Evolutionary conservation across 306 rosid species (phyloP).

Genomic region (Sindora glabra): DNA sequence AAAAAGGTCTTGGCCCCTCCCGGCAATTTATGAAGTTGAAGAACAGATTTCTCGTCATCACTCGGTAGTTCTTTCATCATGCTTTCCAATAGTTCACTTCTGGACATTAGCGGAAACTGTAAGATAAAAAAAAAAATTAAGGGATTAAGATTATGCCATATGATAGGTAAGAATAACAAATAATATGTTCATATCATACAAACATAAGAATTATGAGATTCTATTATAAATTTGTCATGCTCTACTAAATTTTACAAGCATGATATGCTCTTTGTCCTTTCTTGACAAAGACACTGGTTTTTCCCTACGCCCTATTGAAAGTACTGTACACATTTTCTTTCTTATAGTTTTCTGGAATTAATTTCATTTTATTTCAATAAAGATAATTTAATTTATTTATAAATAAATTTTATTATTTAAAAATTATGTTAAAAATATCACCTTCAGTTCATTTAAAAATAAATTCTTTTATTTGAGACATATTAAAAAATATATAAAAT

Average conservation of each 20-base stretch:
- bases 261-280: too few species aligned
- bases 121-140: neutral
- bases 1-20: conserved; percentile 77
- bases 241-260: neutral
- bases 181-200: neutral
- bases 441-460: too few species aligned
- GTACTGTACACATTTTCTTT: neutral
- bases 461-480: too few species aligned
- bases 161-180: neutral
- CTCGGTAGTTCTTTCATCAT: conserved; percentile 40
- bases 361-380: too few species aligned
- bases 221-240: neutral
- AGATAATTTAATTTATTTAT: too few species aligned
- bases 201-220: neutral
- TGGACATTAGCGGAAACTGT: conserved; percentile 85
- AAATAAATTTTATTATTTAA: too few species aligned
- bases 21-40: conserved; percentile 67
- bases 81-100: conserved; percentile 59
- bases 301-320: neutral
- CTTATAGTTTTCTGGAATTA: too few species aligned
- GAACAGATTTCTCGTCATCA: conserved; percentile 38
- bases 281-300: too few species aligned
- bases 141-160: neutral
- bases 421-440: too few species aligned
- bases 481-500: too few species aligned